These are phyloP conservation scores for Globisporangium ultimum DNA, from an alignment of 352 stramenopile species.

Conservation along the genomic window DNA sequence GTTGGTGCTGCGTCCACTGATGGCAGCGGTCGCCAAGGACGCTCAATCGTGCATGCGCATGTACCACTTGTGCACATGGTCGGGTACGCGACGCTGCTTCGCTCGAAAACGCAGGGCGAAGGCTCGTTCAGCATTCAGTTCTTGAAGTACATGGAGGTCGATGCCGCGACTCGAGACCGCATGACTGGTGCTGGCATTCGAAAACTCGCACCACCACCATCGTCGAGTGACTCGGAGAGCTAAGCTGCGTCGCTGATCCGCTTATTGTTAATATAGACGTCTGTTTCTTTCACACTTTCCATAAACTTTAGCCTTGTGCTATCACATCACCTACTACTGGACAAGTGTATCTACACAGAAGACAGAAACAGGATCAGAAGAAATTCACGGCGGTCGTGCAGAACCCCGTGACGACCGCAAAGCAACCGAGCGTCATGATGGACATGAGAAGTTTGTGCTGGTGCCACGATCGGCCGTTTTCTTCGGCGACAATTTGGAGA, in stretches of 20 bases:
- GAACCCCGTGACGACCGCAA: conserved; percentile 18
- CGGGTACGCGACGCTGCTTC: conserved; percentile 72
- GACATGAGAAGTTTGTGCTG: conserved; percentile 8
- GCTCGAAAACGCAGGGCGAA: conserved; percentile 78
- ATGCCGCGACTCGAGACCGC: conserved; percentile 44
- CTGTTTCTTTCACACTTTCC: conserved; percentile 2
- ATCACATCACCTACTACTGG: not conserved
- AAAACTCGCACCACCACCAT: not conserved
- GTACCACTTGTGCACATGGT: conserved; percentile 77
- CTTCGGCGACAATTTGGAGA: conserved; percentile 31
- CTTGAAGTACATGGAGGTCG: conserved; percentile 62
- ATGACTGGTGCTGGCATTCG: conserved; percentile 21
- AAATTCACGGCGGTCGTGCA: conserved; percentile 19
- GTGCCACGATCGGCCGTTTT: not conserved
- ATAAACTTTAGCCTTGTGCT: not conserved
- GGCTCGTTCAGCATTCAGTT: conserved; percentile 79
- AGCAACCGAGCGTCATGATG: conserved; percentile 18
- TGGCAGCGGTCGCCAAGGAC: conserved; percentile 25
- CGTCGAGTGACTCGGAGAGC: not conserved
- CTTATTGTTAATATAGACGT: conserved; percentile 3
- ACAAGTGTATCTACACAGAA: not conserved
- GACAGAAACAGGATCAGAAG: conserved; percentile 8
- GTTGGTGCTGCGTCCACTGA: conserved; percentile 32
- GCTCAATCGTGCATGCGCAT: conserved; percentile 57
- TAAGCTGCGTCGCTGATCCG: not conserved